A percentile compares a stretch with the other conserved stretches of the same genome.
These are phyloP conservation scores for Medicago ruthenica DNA, from an alignment of 306 rosid genomes.

Conservation along the genomic window DNA sequence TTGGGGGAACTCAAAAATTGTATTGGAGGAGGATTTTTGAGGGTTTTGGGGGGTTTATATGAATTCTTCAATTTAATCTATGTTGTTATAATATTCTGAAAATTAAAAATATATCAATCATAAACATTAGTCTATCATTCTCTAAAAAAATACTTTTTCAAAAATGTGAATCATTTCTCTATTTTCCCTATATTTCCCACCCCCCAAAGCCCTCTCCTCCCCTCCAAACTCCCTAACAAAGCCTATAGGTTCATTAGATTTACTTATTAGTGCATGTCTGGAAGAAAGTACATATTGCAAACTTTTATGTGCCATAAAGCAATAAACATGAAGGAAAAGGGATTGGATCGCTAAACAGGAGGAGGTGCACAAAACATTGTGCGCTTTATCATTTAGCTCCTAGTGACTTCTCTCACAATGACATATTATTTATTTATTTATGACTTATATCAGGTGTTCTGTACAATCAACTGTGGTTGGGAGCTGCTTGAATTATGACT, in stretches of 20 bases:
- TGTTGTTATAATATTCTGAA: too few relatives aligned
- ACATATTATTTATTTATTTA: background rate
- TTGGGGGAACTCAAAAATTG: too few relatives aligned
- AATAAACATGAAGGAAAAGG: slow-evolving; percentile 3
- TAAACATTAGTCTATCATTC: too few relatives aligned
- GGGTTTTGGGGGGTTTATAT: too few relatives aligned
- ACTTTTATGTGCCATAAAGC: slow-evolving; percentile 18
- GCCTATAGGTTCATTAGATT: background rate
- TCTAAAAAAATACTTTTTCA: too few relatives aligned
- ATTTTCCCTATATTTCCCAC: too few relatives aligned
- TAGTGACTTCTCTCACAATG: slow-evolving; percentile 7
- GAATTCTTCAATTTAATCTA: too few relatives aligned
- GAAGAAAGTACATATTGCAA: background rate
- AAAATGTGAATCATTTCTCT: too few relatives aligned
- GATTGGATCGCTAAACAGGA: background rate
- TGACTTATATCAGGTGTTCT: slow-evolving; percentile 15
- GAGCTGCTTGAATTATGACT: slow-evolving; percentile 7
- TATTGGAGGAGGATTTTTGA: too few relatives aligned
- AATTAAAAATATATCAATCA: too few relatives aligned
- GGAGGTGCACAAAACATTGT: background rate
- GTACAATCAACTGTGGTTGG: background rate
- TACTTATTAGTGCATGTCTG: slow-evolving; percentile 20
- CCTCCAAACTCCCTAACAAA: too few relatives aligned
- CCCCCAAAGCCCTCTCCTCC: too few relatives aligned
- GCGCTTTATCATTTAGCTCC: slow-evolving; percentile 11